phyloP scores from a whole-genome alignment of 2,329 filamentous ascomycete species.

The Bertia moriformis region DNA sequence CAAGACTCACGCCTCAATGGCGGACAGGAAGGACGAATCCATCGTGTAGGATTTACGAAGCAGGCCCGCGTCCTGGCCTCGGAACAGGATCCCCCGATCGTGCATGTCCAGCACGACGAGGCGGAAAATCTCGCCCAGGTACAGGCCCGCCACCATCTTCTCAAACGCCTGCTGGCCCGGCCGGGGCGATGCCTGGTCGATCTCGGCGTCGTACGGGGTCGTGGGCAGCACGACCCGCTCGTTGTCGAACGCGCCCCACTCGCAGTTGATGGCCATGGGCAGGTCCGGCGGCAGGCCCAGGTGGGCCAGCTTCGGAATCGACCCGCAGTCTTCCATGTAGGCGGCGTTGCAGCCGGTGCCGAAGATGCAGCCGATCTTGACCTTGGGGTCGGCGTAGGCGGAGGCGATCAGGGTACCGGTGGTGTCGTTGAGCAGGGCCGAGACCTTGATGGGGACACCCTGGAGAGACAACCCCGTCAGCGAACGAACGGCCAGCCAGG shows the following conservation, averaged over 20 bases:
- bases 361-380: constrained; percentile 96
- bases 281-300: constrained; percentile 73
- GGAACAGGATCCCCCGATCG: constrained; percentile 68
- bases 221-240: constrained; percentile 75
- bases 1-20: constrained; percentile 64
- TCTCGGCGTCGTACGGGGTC: constrained; percentile 71
- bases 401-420: constrained; percentile 94
- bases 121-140: constrained; percentile 88
- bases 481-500: too few species aligned
- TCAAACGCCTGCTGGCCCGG: constrained; percentile 92
- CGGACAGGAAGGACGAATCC: constrained; percentile 83
- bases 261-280: constrained; percentile 92
- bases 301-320: constrained; percentile 84
- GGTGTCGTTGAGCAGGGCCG: constrained; percentile 91
- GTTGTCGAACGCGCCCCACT: constrained; percentile 95
- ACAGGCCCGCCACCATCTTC: constrained; percentile 94
- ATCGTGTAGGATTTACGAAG: constrained; percentile 78
- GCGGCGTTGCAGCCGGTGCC: constrained; percentile 96
- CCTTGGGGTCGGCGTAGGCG: constrained; percentile 82
- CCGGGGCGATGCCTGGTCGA: constrained; percentile 82
- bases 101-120: constrained; percentile 74
- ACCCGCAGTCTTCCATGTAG: constrained; percentile 88
- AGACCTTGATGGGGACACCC: constrained; percentile 82
- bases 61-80: constrained; percentile 64
- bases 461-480: too few species aligned